Base-by-base conservation (phyloP, 1,284 basidiomycete species). In the Xanthoconium separans region DNA sequence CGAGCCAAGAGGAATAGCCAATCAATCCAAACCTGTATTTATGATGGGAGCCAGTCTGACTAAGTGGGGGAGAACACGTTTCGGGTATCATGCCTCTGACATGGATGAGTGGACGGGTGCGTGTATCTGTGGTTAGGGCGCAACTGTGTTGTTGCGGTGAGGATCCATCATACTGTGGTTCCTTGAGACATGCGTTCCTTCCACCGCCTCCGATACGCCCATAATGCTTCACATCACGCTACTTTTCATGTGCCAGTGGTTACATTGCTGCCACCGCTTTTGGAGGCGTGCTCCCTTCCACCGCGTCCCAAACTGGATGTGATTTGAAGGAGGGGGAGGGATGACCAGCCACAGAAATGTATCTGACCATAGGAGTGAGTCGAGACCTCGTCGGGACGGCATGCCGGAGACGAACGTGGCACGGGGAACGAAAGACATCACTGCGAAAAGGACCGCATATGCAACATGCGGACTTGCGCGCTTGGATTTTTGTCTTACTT, bases 331-430 rank as follows among this genome's bases (percentile, higher is more conserved):
- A 27, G 27, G 27, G 6, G 36, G 43, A 37, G 18, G 24, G 37
- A 9, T n/a, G 34, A 20, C 34, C 44, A 61, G 58, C 56, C 56
- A 65, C 61, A 57, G 13, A 33, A 63, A 67, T 57, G 62, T 27
- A 62, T 40, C 22, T 20, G 8, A 30, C 36, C 27, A 31, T 54
- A 45, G 42, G 34, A 44, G 50, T 50, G 50, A 47, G 1, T 49
- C 40, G 22, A 51, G 30, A 43, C 54, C 51, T 33, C 24, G 13
- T 34, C 39, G 50, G 53, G 18, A 44, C 16, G n/a, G 27, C 27
- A 27, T 5, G 27, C 27, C 27, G 27, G 27, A 27, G 27, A 27
- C 27, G 27, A 27, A 27, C 27, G 27, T 27, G 27, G 6, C 6
- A 27, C 27, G 16, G n/a, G 43, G 41, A 33, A 43, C 15, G 33